phyloP scores from a whole-genome alignment of 2,329 filamentous ascomycete species.

The Penicillium sp. region DNA sequence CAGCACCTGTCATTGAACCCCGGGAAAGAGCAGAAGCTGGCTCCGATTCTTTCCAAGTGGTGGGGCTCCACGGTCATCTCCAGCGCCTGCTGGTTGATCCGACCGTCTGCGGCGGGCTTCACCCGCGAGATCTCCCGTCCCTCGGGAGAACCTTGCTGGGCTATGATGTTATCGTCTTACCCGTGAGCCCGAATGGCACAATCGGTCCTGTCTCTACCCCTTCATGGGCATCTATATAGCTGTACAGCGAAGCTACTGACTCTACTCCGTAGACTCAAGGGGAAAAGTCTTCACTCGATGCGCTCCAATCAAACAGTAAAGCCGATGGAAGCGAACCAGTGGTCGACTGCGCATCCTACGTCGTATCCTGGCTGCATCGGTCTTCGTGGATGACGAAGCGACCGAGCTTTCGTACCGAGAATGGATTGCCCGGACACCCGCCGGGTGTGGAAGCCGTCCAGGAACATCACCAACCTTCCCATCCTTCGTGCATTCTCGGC shows the following conservation, averaged over 20 bases:
- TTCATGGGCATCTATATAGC: not conserved
- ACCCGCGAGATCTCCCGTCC: slow-evolving; percentile 41
- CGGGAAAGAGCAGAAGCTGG: slow-evolving; percentile 29
- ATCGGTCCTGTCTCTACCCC: not conserved
- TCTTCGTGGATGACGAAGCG: slow-evolving; percentile 18
- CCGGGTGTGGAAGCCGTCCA: not conserved
- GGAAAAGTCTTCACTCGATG: not conserved
- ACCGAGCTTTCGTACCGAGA: not conserved
- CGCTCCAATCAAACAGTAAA: not conserved
- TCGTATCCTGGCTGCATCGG: slow-evolving; percentile 9
- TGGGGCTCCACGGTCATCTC: slow-evolving; percentile 33
- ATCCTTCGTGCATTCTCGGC: no score
- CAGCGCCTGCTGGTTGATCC: slow-evolving; percentile 31
- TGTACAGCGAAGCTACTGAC: not conserved
- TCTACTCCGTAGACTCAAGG: not conserved
- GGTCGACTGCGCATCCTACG: slow-evolving; percentile 7
- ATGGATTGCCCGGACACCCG: not conserved
- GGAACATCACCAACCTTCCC: not conserved
- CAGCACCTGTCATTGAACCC: slow-evolving; percentile 8
- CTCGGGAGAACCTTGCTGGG: slow-evolving; percentile 29
- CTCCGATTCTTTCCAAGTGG: slow-evolving; percentile 42
- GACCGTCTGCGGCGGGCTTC: slow-evolving; percentile 24
- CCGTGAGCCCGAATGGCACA: not conserved
- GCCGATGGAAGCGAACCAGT: slow-evolving; percentile 1
- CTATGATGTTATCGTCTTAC: slow-evolving; percentile 15